Percentiles rank a stretch among this genome's conserved stretches.
Conservation (phyloP, 805 yeast species). For the Maudiozyma bulderi region DNA sequence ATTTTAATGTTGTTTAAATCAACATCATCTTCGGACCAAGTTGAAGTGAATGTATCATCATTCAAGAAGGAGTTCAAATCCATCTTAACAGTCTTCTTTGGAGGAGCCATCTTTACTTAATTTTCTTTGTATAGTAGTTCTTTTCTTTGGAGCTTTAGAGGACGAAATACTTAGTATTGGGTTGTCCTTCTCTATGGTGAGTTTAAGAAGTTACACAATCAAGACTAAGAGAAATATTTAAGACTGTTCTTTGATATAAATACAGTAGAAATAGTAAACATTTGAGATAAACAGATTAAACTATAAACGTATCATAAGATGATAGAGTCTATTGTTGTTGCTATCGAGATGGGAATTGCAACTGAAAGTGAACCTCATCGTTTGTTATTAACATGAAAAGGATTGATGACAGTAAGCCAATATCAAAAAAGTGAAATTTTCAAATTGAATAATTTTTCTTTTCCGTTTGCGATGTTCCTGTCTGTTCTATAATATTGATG, state of each 20-base stretch:
- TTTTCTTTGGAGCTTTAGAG: background rate
- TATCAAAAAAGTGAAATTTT: no score
- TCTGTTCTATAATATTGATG: no score
- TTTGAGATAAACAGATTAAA: background rate
- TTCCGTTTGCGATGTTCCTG: no score
- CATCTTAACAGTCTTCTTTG: constrained; percentile 64
- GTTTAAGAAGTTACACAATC: background rate
- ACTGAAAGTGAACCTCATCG: no score
- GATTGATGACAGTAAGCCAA: no score
- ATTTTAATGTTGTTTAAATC: constrained; percentile 58
- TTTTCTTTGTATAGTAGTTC: constrained; percentile 4
- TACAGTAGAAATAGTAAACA: background rate
- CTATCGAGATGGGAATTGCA: no score
- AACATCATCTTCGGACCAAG: constrained; percentile 83
- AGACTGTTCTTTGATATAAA: background rate
- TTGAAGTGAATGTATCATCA: constrained; percentile 60
- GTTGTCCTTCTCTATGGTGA: background rate
- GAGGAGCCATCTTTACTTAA: constrained; percentile 39
- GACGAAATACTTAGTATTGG: no score
- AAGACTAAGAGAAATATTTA: background rate
- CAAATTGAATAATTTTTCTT: no score
- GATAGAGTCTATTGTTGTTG: no score
- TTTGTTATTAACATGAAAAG: no score
- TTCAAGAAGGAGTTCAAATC: constrained; percentile 78
- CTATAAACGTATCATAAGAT: no score